Percentiles rank a stretch among this genome's conserved stretches.
phyloP scores from a whole-genome alignment of 2,329 filamentous ascomycete species.

The Aspergillus piperis region DNA sequence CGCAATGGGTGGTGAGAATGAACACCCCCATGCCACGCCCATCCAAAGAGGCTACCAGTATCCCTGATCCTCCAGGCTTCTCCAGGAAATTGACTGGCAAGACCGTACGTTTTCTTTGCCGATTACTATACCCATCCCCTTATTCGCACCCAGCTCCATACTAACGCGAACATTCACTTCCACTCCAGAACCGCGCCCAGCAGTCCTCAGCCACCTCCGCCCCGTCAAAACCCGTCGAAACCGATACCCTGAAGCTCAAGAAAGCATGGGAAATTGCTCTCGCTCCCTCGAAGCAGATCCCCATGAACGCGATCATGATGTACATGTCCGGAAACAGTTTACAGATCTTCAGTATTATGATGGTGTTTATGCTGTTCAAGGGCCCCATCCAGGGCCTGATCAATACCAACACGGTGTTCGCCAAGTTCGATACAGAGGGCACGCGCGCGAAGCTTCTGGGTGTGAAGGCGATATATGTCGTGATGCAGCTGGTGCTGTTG shows the following conservation, averaged over 20 bases:
- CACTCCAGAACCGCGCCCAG: constrained; percentile 33
- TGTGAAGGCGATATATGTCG: constrained; percentile 85
- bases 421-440: constrained; percentile 81
- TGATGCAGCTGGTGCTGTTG: constrained; percentile 81
- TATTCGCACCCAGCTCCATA: too few species aligned
- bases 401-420: constrained; percentile 82
- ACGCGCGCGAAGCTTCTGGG: constrained; percentile 72
- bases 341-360: constrained; percentile 99
- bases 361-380: constrained; percentile 99
- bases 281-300: constrained; percentile 86
- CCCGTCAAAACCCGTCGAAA: constrained; percentile 66
- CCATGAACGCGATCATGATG: constrained; percentile 99
- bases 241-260: constrained; percentile 94
- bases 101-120: constrained; percentile 12
- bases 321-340: constrained; percentile 99
- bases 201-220: constrained; percentile 26
- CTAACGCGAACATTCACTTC: constrained; percentile 1
- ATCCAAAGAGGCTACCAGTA: constrained; percentile 60
- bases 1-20: constrained; percentile 82
- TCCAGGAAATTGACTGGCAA: constrained; percentile 54
- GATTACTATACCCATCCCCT: background rate
- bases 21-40: constrained; percentile 68
- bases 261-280: constrained; percentile 98
- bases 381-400: constrained; percentile 84
- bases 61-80: constrained; percentile 87